Conservation (phyloP, 805 yeast genomes). For the Millerozyma miso region DNA sequence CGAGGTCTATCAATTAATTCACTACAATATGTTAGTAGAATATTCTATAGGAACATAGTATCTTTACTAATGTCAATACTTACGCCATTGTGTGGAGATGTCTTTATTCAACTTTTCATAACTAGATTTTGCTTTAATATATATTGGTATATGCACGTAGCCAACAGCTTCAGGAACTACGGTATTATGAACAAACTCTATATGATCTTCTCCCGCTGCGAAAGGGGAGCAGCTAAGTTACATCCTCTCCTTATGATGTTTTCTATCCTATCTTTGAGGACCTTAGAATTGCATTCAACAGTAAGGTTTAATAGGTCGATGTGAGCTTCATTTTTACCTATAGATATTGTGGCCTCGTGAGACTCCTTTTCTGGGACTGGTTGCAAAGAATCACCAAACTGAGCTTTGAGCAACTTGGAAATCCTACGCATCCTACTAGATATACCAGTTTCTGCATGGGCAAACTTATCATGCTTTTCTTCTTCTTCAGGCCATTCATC, state of each 20-base stretch:
- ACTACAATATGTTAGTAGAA: conserved; percentile 36
- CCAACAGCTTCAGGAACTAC: not conserved
- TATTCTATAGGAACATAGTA: no score
- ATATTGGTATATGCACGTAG: not conserved
- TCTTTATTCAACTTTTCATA: not conserved
- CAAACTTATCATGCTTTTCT: conserved; percentile 13
- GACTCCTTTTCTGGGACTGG: conserved; percentile 28
- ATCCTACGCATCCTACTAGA: conserved; percentile 45
- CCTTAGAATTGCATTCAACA: conserved; percentile 69
- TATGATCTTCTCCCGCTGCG: conserved; percentile 35
- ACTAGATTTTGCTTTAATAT: not conserved
- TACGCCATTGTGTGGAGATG: conserved; percentile 1
- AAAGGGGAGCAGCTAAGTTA: conserved; percentile 79
- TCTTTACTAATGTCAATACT: not conserved
- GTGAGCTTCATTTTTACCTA: conserved; percentile 72
- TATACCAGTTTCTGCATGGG: conserved; percentile 25
- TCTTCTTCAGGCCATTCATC: conserved; percentile 7
- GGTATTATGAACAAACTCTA: conserved; percentile 1
- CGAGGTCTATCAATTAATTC: conserved; percentile 71
- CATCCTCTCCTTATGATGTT: conserved; percentile 76
- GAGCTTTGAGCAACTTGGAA: conserved; percentile 64
- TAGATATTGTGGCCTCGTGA: conserved; percentile 54
- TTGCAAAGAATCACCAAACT: conserved; percentile 75
- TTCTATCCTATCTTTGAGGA: conserved; percentile 75
- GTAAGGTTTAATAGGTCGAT: conserved; percentile 61